Base-by-base conservation (phyloP, 2,329 filamentous ascomycete genomes). In the Sporothrix variecibatus region DNA sequence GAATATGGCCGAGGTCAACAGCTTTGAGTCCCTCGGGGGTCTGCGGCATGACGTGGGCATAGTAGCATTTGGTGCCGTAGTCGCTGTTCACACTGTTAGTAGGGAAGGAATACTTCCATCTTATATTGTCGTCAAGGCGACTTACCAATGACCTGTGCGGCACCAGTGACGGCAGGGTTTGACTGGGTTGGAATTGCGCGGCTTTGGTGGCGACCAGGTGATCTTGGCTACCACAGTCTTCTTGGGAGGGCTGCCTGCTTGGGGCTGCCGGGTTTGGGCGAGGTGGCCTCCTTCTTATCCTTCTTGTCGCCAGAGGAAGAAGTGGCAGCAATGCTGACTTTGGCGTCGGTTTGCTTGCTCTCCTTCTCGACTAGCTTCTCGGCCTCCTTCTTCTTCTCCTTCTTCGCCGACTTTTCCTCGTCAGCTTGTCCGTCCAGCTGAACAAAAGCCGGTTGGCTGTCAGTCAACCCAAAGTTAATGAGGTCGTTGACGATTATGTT, bases 131-230 rank as follows among this genome's bases (percentile, higher is more conserved):
- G 4, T 9, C 58, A 20, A 3, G 31, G 2, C 3, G n/a, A 74
- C 76, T 17, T 72, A 75, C 76, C 76, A 89, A 15, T 79, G 82
- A 7, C 86, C 86, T 56, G 83, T 80, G 71, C 82, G 81, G 78
- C 86, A 87, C 86, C 86, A 89, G 78, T 85, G 81, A 15, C 83
- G 82, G 78, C 87, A 87, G 78, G 72, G 67, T 20, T 26, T 28
- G 43, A 23, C 46, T 1, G 80, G 79, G 34, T 74, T 53, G 26
- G 74, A 74, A 40, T 65, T 23, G 20, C 26, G 56, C 49, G 7
- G 15, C 51, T 51, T 67, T 9, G 23, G 49, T 34, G 62, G 9
- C 3, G 53, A 15, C 40, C 72, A 28, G 2, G 38, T 28, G 2
- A 5, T 12, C n/a, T 51, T 70, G 64, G 26, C n/a, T 3, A 6